These are phyloP conservation scores for Populus nigra DNA, from an alignment of 345 rosid species.

Conservation along the genomic window DNA sequence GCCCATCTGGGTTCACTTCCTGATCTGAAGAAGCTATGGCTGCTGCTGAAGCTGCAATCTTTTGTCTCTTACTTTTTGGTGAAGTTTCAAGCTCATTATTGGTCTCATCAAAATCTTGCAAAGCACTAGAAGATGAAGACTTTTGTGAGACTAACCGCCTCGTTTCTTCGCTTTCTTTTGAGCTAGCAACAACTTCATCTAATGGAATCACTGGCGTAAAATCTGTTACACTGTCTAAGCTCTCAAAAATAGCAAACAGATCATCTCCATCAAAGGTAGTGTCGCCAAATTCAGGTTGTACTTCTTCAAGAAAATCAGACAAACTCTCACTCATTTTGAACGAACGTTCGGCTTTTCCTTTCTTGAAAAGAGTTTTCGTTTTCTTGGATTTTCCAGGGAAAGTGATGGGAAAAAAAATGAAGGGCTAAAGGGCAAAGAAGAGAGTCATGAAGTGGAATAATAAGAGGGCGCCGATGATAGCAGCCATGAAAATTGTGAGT, in stretches of 20 bases:
- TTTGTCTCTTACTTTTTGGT: constrained; percentile 47
- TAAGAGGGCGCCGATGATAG: background rate
- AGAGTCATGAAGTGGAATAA: background rate
- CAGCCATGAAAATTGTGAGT: background rate
- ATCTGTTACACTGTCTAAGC: constrained; percentile 58
- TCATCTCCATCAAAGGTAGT: constrained; percentile 59
- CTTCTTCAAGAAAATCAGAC: constrained; percentile 49
- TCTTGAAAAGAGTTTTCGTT: background rate
- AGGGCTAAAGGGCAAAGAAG: constrained; percentile 10
- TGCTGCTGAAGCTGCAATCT: constrained; percentile 3
- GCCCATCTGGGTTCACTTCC: constrained; percentile 51
- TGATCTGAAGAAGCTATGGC: constrained; percentile 22
- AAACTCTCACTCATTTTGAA: constrained; percentile 43
- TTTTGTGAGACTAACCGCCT: constrained; percentile 30
- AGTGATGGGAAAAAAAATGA: constrained; percentile 12
- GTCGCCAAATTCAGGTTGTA: constrained; percentile 49
- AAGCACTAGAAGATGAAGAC: constrained; percentile 29
- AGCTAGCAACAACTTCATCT: constrained; percentile 25
- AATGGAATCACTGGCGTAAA: constrained; percentile 45
- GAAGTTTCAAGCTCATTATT: constrained; percentile 43
- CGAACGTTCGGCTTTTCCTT: background rate
- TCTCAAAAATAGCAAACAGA: constrained; percentile 69
- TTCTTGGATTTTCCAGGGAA: constrained; percentile 10
- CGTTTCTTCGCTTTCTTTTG: constrained; percentile 18
- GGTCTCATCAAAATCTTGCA: constrained; percentile 25